Conservation (phyloP, 805 yeast species). For the Saccharomyces eubayanus region DNA sequence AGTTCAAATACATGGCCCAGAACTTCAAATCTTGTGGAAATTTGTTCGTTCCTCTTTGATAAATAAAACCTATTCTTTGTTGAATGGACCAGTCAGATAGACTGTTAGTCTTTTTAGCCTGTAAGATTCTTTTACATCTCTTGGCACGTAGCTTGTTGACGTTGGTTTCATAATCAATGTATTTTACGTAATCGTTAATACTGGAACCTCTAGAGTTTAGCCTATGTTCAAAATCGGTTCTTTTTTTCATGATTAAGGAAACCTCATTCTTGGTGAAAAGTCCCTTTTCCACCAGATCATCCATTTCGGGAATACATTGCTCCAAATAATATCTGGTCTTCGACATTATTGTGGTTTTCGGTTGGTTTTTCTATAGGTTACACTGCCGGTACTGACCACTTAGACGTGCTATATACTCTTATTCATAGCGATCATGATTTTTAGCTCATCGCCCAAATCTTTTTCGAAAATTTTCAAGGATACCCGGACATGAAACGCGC, state of each 20-base stretch:
- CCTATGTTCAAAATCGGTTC: slow-evolving; percentile 93
- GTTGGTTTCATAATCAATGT: slow-evolving; percentile 71
- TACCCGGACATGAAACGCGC: neutral
- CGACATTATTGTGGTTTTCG: slow-evolving; percentile 30
- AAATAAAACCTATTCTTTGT: slow-evolving; percentile 72
- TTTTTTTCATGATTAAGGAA: slow-evolving; percentile 74
- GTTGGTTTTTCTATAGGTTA: neutral
- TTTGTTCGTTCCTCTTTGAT: slow-evolving; percentile 70
- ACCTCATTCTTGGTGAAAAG: slow-evolving; percentile 78
- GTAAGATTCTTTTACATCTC: slow-evolving; percentile 53
- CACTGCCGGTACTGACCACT: neutral
- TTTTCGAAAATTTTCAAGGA: neutral
- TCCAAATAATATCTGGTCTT: slow-evolving; percentile 50
- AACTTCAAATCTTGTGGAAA: slow-evolving; percentile 69
- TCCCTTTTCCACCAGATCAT: slow-evolving; percentile 74
- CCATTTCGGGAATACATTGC: slow-evolving; percentile 82
- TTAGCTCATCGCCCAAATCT: neutral
- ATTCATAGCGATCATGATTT: neutral
- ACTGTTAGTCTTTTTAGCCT: slow-evolving; percentile 50
- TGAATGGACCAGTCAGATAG: slow-evolving; percentile 83
- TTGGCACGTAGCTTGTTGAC: slow-evolving; percentile 71
- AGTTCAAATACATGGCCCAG: slow-evolving; percentile 72
- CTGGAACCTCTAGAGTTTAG: slow-evolving; percentile 76
- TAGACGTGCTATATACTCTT: neutral
- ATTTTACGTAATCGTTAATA: slow-evolving; percentile 66